These are phyloP conservation scores for Xenosphaeropsis pyriputrescens DNA, from an alignment of 2,329 filamentous ascomycete genomes.

Conservation along the genomic window DNA sequence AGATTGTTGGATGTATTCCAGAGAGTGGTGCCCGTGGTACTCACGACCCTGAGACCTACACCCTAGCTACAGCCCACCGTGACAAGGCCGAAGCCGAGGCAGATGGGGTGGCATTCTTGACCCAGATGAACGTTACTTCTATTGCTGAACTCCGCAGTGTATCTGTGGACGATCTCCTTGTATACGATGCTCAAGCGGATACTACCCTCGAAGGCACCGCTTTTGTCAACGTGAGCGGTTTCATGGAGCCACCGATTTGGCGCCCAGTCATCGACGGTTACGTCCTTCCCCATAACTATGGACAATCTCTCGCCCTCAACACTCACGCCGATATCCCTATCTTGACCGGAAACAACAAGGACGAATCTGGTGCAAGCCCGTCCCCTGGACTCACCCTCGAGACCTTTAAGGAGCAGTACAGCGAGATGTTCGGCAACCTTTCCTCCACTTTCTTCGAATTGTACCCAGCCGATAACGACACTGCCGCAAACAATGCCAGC, in stretches of 20 bases:
- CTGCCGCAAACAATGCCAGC: slow-evolving; percentile 7
- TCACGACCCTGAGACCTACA: slow-evolving; percentile 15
- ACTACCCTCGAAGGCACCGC: slow-evolving; percentile 11
- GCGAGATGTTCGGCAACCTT: slow-evolving; percentile 9
- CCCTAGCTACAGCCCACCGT: slow-evolving; percentile 13
- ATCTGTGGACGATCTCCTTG: slow-evolving; percentile 6
- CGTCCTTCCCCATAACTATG: slow-evolving; percentile 12
- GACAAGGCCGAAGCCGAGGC: slow-evolving; percentile 9
- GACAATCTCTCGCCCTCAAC: slow-evolving; percentile 5
- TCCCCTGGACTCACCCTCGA: slow-evolving; percentile 4
- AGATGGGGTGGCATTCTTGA: slow-evolving; percentile 7
- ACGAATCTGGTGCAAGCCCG: slow-evolving; percentile 9
- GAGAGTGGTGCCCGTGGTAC: slow-evolving; percentile 18
- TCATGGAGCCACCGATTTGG: slow-evolving; percentile 13
- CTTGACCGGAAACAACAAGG: slow-evolving; percentile 15
- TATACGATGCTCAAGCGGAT: slow-evolving; percentile 7
- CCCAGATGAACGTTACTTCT: slow-evolving; percentile 8
- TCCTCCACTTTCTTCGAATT: slow-evolving; percentile 9
- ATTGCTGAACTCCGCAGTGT: slow-evolving; percentile 10
- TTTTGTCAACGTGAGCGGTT: slow-evolving; percentile 9
- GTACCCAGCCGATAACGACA: slow-evolving; percentile 9
- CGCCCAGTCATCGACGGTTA: slow-evolving; percentile 15
- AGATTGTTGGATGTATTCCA: slow-evolving; percentile 16
- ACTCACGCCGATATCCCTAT: slow-evolving; percentile 13
- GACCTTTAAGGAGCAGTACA: slow-evolving; percentile 7